Base-by-base conservation (phyloP, 345 rosid species). In the Eucalyptus dawsonii region DNA sequence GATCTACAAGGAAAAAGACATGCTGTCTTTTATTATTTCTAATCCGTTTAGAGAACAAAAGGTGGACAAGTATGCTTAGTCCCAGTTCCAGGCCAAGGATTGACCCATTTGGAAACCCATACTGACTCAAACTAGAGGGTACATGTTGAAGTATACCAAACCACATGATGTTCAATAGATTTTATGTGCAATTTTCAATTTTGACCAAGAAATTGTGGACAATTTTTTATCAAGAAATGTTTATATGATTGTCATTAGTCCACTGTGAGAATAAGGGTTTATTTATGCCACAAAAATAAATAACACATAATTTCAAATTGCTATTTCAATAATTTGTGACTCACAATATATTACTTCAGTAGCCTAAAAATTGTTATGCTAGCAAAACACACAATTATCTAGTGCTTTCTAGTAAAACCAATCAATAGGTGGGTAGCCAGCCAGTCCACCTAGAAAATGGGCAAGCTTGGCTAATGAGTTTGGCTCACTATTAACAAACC, bases 61-160 rank as follows among this genome's bases (percentile, higher is more conserved):
- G 62, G 29, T 56, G 62, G 62, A 56, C 62, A 22, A 25, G 29
- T 24, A 56, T 56, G 13, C 14, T 56, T 56, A 24, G 62, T 24
- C 62, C 12, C 6, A 2, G 4, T 53, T 53, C 9, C 4, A 1
- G 1, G 29, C 13, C 13, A 0, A 24, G 27, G 29, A 24, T 22
- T 24, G 29, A 56, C 62, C 62, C 62, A 56, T 24, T 16, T 56
- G 4, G 6, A 56, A 56, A 24, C 62, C 62, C 29, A 22, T 24
- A 12, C 0, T 12, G 4, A n/a, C 76, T 65, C 19, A 14, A 65
- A n/a, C 37, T 65, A 65, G 76, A 14, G 34, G 37, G 3, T 65
- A n/a, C 34, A 16, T n/a, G 10, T 65, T 65, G 76, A n/a, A 65
- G 37, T 65, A 6, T 65, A 65, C 76, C 76, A 14, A 60, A 60